Base-by-base conservation (phyloP, 192 early-diverging fungal species). In the Backusella morwellensis region DNA sequence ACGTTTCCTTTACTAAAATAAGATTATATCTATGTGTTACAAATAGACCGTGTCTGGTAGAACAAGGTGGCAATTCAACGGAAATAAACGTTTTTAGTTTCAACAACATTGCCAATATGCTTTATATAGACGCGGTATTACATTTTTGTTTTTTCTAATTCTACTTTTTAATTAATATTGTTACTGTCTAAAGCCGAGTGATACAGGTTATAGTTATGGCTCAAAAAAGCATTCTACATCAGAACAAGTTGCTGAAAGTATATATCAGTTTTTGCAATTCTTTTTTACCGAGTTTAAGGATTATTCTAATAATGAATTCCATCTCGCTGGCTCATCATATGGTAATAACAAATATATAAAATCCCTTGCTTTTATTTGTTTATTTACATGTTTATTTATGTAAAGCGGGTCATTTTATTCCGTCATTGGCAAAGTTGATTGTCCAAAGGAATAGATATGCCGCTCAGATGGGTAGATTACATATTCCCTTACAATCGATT, bases 231-330 rank as follows among this genome's bases (percentile, higher is more conserved):
- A 85, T 71, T 92, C 88, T 80, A 93, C 93, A 38, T 82, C 88
- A 17, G 88, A 91, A 23, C 92, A 96, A 0, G 67, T 68, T 15
- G 95, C 94, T 70, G 86, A 90, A 56, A 95, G 97, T 81, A 93
- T 97, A 19, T 96, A 97, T 81, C 93, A 91, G 59, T 97, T 99
- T 77, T 86, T 99, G 42, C 96, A 95, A 85, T 86, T 98, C 26
- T 95, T 98, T 87, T 92, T 97, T 74, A 82, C 91, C 68, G 90
- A 93, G 78, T 95, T 96, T 88, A 88, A 89, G 23, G 80, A 97
- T 82, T 98, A 95, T 81, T 85, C 90, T 19, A 66, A 87, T 38
- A 85, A 92, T 68, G 89, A 91, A 74, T 95, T 99, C 74, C 94
- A 97, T 82, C 86, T 97, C 26, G 94, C 94, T 80, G 97, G 96